These are phyloP conservation scores for Sporothrix protearum DNA, from an alignment of 2,329 filamentous ascomycete genomes.

Conservation along the genomic window DNA sequence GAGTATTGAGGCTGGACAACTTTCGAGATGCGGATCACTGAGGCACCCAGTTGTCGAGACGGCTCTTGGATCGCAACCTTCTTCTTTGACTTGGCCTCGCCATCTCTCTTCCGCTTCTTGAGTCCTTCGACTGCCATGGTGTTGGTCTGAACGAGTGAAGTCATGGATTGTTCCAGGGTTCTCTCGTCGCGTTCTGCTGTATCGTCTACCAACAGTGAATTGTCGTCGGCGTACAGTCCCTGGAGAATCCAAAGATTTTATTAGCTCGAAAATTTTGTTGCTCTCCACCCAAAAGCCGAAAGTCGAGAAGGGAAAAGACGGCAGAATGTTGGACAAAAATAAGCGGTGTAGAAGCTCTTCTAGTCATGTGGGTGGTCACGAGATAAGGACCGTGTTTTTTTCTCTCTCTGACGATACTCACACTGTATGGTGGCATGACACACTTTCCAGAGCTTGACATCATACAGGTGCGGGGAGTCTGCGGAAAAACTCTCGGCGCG, in stretches of 20 bases:
- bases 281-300: conserved; percentile 12
- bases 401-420: neutral
- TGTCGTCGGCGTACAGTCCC: neutral
- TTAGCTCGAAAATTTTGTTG: conserved; percentile 24
- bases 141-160: conserved; percentile 4
- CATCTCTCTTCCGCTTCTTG: conserved; percentile 55
- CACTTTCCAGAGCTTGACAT: conserved; percentile 1
- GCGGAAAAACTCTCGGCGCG: conserved; percentile 27
- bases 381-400: neutral
- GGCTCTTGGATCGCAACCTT: conserved; percentile 47
- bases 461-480: conserved; percentile 17
- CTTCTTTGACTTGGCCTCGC: conserved; percentile 46
- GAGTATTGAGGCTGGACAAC: conserved; percentile 45
- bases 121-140: conserved; percentile 22
- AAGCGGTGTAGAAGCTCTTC: conserved; percentile 20
- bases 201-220: neutral
- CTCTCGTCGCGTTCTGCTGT: neutral
- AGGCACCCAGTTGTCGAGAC: conserved; percentile 30
- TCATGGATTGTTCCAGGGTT: neutral
- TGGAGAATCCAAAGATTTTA: neutral
- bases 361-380: neutral
- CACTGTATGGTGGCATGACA: conserved; percentile 3
- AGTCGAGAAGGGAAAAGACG: neutral
- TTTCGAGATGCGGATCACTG: conserved; percentile 44
- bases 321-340: conserved; percentile 23